phyloP scores from a whole-genome alignment of 495 filamentous ascomycete genomes.

The Penicillium steckii region DNA sequence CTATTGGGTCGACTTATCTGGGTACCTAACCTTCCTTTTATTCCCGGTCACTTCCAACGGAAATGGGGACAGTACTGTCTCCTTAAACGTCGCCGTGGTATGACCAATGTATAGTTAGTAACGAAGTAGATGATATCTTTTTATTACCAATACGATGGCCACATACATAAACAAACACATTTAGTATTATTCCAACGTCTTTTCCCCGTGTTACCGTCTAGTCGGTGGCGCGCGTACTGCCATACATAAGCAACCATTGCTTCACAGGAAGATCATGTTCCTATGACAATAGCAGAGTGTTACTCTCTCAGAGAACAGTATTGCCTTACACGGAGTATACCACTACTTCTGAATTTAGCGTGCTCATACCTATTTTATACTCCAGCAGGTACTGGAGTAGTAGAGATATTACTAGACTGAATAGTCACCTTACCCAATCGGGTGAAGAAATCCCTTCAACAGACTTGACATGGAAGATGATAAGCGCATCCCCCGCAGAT shows the following conservation, averaged over 20 bases:
- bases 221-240: too few relatives aligned
- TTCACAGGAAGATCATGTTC: too few relatives aligned
- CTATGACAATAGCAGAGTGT: background rate
- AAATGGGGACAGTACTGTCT: conserved; percentile 86
- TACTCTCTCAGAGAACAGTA: background rate
- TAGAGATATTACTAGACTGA: too few relatives aligned
- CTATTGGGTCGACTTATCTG: conserved; percentile 78
- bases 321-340: too few relatives aligned
- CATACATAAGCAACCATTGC: too few relatives aligned
- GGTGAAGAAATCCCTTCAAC: conserved; percentile 24
- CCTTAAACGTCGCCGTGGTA: conserved; percentile 45
- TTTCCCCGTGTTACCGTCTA: background rate
- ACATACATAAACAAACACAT: background rate
- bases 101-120: conserved; percentile 15
- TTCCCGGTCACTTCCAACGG: conserved; percentile 67
- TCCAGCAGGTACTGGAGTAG: too few relatives aligned
- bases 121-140: background rate
- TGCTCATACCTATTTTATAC: too few relatives aligned
- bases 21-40: conserved; percentile 70
- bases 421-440: conserved; percentile 19
- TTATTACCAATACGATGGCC: too few relatives aligned
- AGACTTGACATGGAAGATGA: conserved; percentile 7
- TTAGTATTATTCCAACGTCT: background rate
- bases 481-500: conserved; percentile 19
- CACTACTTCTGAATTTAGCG: conserved; percentile 2